Percentiles rank a stretch among this genome's conserved stretches.
Conservation (phyloP, 2,329 filamentous ascomycete species). For the Ophiocordyceps camponoti-rufipedis region DNA sequence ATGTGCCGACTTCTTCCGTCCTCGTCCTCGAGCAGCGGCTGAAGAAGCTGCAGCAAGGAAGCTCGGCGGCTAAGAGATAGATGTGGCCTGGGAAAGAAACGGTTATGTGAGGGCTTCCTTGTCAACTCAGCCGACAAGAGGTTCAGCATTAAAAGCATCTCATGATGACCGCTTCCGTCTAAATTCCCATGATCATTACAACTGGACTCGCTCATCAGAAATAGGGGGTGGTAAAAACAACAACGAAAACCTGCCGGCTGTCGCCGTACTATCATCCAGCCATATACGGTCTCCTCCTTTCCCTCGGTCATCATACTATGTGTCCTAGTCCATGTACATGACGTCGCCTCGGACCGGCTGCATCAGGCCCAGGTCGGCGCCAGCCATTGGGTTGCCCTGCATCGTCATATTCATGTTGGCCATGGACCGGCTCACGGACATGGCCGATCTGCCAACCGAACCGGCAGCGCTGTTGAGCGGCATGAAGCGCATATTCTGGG, state of each 20-base stretch:
- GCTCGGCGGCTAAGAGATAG: not conserved
- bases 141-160: conserved; percentile 4
- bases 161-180: conserved; percentile 8
- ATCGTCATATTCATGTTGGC: conserved; percentile 26
- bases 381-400: conserved; percentile 20
- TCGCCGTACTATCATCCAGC: not conserved
- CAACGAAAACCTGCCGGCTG: not conserved
- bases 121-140: not conserved
- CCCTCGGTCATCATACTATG: no score
- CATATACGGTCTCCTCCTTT: not conserved
- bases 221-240: not conserved
- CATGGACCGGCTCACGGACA: conserved; percentile 25
- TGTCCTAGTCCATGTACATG: conserved; percentile 31
- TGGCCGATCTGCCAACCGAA: conserved; percentile 16
- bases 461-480: conserved; percentile 21
- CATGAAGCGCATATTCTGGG: conserved; percentile 21
- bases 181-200: conserved; percentile 1
- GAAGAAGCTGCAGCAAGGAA: conserved; percentile 10
- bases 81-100: not conserved
- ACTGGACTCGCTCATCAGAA: not conserved
- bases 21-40: conserved; percentile 37
- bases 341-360: conserved; percentile 26
- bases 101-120: not conserved
- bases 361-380: conserved; percentile 26
- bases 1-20: conserved; percentile 49